Evolutionary conservation across 73 alveolate species (phyloP), one percentile per base, ranked within the genome.

Genomic region (Tetrahymena borealis): DNA sequence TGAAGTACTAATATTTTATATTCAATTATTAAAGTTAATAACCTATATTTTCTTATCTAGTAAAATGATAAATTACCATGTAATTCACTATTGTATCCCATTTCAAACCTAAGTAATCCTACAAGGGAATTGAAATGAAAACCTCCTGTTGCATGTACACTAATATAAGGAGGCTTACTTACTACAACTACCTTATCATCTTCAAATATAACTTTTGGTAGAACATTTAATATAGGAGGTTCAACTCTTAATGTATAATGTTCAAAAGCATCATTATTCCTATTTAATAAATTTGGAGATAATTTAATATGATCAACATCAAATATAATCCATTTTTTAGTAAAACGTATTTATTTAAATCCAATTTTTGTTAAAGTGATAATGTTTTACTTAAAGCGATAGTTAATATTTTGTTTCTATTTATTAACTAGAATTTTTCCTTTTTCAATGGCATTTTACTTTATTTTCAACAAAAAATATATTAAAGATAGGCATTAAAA

Each of bases 81-180:
- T 32, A 97, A 92, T 38, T 96, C 98, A 20, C 94, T 94, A 91
- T 60, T 60, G 32, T 93, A 94, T 79, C 96, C 97, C 95, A 93
- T 91, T 90, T 98, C 99, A 94, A 95, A 94, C 92, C 96, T 95
- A 13, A 99, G 96, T 11, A 98, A 95, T 41, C 97, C 96, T 33
- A 94, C 97, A 16, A 99, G 94, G 28, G 99, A 94, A 94, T 99
- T 99, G 93, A 96, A 96, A 60, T 97, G 96, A 94, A 96, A 99
- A 33, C 96, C 99, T 2, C 99, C 99, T 28, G 99, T 96, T 36
- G 99, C 97, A 95, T 99, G 99, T 11, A 98, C 99, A 32, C 99
- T 99, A 97, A 98, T 96, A 9, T 99, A 98, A 31, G 99, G 95
- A 16, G 99, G 99, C 94, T 99, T 99, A 91, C 98, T 96, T 18